These are phyloP conservation scores for Fraxinus sp. DNA, from an alignment of 305 asterid genomes.

Conservation along the genomic window DNA sequence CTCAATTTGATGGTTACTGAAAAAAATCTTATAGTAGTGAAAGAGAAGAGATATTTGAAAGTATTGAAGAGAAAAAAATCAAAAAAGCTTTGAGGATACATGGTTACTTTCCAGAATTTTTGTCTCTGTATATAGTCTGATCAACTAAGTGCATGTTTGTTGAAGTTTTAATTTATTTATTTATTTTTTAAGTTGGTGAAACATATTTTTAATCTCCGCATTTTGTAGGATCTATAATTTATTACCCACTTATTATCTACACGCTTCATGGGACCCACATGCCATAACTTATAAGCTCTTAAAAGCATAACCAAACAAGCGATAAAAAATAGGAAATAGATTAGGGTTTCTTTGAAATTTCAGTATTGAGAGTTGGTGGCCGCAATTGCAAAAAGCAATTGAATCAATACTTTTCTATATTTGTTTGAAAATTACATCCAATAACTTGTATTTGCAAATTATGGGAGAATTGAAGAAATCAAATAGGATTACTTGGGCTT, in stretches of 20 bases:
- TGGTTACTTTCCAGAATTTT: conserved; percentile 38
- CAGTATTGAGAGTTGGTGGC: neutral
- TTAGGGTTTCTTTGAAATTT: conserved; percentile 26
- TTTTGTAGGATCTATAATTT: neutral
- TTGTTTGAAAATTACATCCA: conserved; percentile 35
- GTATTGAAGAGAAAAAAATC: neutral
- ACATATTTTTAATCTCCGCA: neutral
- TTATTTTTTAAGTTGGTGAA: neutral
- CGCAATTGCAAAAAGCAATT: conserved; percentile 29
- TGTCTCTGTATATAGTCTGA: neutral
- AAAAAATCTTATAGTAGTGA: neutral
- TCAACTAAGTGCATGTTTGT: neutral
- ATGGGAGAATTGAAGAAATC: conserved; percentile 89
- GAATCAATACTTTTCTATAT: conserved; percentile 20
- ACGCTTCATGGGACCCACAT: neutral
- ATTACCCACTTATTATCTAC: neutral
- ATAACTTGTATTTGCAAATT: conserved; percentile 31
- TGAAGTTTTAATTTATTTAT: neutral
- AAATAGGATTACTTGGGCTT: conserved; percentile 84
- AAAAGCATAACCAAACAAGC: neutral
- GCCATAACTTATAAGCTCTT: neutral
- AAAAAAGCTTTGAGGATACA: conserved; percentile 35
- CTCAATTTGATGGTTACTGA: neutral
- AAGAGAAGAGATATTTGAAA: neutral
- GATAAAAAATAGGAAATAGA: neutral